A percentile compares a stretch with the other conserved stretches of the same genome.
phyloP scores from a whole-genome alignment of 495 filamentous ascomycete species.

The Xylaria sp. region DNA sequence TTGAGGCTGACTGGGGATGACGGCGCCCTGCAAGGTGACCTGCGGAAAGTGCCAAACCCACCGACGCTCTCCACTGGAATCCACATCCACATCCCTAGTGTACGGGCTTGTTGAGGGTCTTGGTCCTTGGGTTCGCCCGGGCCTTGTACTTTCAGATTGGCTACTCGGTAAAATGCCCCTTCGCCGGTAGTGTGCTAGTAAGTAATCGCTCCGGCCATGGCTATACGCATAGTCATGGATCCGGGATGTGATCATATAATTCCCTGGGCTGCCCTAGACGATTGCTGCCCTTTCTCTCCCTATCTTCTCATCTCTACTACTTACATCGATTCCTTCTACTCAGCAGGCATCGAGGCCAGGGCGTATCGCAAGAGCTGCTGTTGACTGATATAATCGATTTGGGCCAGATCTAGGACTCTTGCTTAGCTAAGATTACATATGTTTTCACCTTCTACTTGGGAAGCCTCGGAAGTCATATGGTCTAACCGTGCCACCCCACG shows the following conservation, averaged over 20 bases:
- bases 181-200: constrained; percentile 17
- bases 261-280: constrained; percentile 14
- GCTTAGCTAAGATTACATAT: constrained; percentile 29
- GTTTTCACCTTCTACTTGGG: constrained; percentile 11
- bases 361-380: not conserved
- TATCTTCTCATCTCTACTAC: constrained; percentile 10
- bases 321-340: constrained; percentile 1
- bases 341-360: not conserved
- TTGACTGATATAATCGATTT: constrained; percentile 16
- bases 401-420: constrained; percentile 28
- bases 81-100: constrained; percentile 29
- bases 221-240: constrained; percentile 20
- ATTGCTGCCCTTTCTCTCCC: constrained; percentile 1
- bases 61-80: constrained; percentile 23
- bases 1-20: constrained; percentile 30
- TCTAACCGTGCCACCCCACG: constrained; percentile 24
- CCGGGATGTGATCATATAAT: constrained; percentile 24
- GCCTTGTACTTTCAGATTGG: constrained; percentile 22
- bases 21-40: constrained; percentile 24
- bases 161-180: constrained; percentile 11
- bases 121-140: constrained; percentile 19
- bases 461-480: constrained; percentile 22
- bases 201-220: constrained; percentile 15
- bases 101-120: constrained; percentile 21
- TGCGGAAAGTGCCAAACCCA: constrained; percentile 25